Evolutionary conservation across 2,329 filamentous ascomycete genomes (phyloP), one percentile per base, ranked within the genome.

Genomic region (Colletotrichum higginsianum): DNA sequence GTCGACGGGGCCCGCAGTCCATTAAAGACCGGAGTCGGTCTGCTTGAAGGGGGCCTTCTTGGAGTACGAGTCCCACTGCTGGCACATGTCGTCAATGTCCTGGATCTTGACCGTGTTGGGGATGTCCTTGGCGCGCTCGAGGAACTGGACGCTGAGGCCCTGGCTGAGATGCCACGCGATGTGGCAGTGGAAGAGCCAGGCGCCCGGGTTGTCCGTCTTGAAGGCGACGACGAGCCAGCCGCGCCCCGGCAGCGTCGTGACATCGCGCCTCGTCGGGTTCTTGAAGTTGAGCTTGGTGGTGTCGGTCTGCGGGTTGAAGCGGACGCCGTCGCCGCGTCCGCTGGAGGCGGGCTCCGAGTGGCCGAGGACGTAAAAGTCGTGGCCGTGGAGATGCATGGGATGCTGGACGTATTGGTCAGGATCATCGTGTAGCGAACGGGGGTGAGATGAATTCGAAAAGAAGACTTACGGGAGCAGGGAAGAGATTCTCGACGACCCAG

Each of bases 131-230:
- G 63, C 40, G 26, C 77, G 76, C 76, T 80, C 88, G 38, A 89
- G 75, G 76, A 89, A 88, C 76, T 90, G 86, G 30, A 88, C 78
- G 4, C 82, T 84, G 9, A 89, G 79, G n/a, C 86, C 86, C 66
- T 83, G 82, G 63, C 77, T 79, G 38, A 86, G 79, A 74, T 89
- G 87, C 85, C 83, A 86, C 13, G 84, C 83, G 71, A 86, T 86
- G 75, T 86, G 84, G 77, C 84, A 86, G 73, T 86, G 84, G 77
- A 85, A 78, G 23, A 85, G 74, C 83, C 84, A 86, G 35, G 80
- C 76, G 50, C 86, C 86, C 0, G 86, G 86, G 73, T 88, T 88
- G 74, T 89, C 83, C 0, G 84, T 80, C 57, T 79, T 75, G 77
- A 86, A 88, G 1, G 84, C 86, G 42, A 88, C 77, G 4, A 84